These are phyloP conservation scores for Scenedesmus sp. DNA, from an alignment of 163 green algal genomes.

Conservation along the genomic window DNA sequence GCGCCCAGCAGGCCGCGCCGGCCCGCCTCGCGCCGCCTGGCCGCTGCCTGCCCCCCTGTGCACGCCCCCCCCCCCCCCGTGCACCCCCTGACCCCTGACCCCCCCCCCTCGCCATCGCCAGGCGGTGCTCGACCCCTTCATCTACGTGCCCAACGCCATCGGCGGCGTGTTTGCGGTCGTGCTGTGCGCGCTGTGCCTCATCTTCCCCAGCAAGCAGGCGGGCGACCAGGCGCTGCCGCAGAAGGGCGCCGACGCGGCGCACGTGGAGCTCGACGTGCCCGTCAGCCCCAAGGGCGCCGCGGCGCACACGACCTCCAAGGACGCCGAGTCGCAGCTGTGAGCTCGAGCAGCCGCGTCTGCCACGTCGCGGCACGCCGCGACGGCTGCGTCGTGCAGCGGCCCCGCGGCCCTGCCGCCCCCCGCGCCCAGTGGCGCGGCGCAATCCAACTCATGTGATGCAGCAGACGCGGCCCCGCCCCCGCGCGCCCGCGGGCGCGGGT, in stretches of 20 bases:
- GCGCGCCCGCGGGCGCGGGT: no score
- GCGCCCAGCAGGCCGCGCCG: neutral
- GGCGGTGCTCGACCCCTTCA: constrained; percentile 41
- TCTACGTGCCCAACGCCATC: constrained; percentile 39
- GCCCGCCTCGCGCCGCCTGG: neutral
- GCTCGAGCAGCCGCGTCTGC: no score
- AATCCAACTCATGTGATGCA: no score
- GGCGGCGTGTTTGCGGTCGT: constrained; percentile 18
- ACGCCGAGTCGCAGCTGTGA: no score
- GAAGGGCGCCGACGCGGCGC: constrained; percentile 7
- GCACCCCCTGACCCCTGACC: neutral
- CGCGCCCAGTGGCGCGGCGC: no score
- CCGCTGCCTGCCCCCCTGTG: neutral
- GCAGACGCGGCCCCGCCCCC: no score
- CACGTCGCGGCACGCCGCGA: no score
- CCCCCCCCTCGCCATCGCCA: neutral
- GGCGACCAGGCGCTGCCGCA: neutral
- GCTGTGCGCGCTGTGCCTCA: constrained; percentile 19
- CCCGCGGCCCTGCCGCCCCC: no score
- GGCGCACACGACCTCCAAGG: constrained; percentile 9
- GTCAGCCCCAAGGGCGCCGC: constrained; percentile 2
- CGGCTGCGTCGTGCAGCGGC: no score
- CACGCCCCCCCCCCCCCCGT: neutral
- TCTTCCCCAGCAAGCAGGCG: constrained; percentile 32
- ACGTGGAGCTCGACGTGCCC: constrained; percentile 28